phyloP scores from a whole-genome alignment of 768 basidiomycete genomes.

The Calocybe gangraenosa region DNA sequence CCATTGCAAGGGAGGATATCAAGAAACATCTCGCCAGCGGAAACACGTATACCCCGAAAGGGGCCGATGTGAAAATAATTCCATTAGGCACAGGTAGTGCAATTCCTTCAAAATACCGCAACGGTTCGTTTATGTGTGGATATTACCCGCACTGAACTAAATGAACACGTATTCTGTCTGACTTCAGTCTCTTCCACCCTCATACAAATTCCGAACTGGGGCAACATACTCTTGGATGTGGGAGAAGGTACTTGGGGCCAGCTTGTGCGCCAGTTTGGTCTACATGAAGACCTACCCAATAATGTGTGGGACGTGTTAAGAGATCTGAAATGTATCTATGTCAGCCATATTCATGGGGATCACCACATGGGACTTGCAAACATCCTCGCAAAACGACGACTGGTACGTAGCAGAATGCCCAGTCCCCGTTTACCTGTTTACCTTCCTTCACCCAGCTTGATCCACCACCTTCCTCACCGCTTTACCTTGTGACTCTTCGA shows the following conservation, averaged over 20 bases:
- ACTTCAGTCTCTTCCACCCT: slow-evolving; percentile 69
- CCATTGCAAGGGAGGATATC: slow-evolving; percentile 30
- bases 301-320: slow-evolving; percentile 58
- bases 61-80: slow-evolving; percentile 64
- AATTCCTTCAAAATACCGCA: slow-evolving; percentile 80
- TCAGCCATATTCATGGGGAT: slow-evolving; percentile 91
- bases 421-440: background rate
- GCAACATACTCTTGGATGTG: slow-evolving; percentile 78
- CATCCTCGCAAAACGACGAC: slow-evolving; percentile 65
- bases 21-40: slow-evolving; percentile 16
- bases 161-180: background rate
- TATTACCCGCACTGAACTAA: background rate
- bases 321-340: slow-evolving; percentile 74
- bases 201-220: slow-evolving; percentile 66
- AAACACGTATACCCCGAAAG: slow-evolving; percentile 26
- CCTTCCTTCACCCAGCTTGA: slow-evolving; percentile 48
- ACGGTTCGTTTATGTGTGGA: slow-evolving; percentile 46
- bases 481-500: slow-evolving; percentile 67
- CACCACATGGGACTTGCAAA: slow-evolving; percentile 84
- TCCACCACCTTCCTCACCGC: slow-evolving; percentile 53
- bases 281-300: slow-evolving; percentile 24
- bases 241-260: slow-evolving; percentile 96
- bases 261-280: slow-evolving; percentile 71
- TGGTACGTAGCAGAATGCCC: slow-evolving; percentile 34
- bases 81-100: slow-evolving; percentile 90